Percentiles rank a stretch among this genome's conserved stretches.
phyloP scores from a whole-genome alignment of 306 rosid species.

The Argentina anserina region DNA sequence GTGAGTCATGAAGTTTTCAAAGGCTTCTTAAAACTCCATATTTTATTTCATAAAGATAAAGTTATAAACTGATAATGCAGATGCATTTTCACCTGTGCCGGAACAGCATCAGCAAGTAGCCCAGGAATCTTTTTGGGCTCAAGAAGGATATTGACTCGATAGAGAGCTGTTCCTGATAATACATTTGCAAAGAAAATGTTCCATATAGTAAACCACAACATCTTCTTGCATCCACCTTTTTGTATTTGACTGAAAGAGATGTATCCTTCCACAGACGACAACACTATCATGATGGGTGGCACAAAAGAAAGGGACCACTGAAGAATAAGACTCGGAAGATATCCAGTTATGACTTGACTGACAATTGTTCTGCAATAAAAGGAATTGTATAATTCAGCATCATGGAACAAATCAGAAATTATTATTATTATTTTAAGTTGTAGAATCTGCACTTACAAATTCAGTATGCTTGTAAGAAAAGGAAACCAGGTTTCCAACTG shows the following conservation, averaged over 20 bases:
- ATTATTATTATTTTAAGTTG: background rate
- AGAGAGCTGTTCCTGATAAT: constrained; percentile 75
- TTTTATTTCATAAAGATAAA: background rate
- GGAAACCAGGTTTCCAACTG: constrained; percentile 68
- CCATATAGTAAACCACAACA: constrained; percentile 78
- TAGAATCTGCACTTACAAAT: constrained; percentile 50
- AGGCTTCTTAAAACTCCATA: background rate
- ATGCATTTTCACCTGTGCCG: constrained; percentile 62
- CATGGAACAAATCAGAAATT: background rate
- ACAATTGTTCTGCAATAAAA: constrained; percentile 61
- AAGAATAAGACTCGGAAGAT: constrained; percentile 92
- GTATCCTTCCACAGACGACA: constrained; percentile 75
- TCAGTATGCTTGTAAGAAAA: constrained; percentile 52
- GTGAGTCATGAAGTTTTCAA: background rate
- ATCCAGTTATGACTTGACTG: constrained; percentile 77
- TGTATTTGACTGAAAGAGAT: constrained; percentile 63
- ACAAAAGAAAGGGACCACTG: constrained; percentile 49
- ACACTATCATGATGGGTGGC: constrained; percentile 72
- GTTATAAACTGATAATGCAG: background rate
- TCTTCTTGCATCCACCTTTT: constrained; percentile 66
- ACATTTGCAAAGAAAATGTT: constrained; percentile 86
- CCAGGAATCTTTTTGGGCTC: constrained; percentile 73
- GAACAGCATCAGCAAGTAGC: constrained; percentile 78
- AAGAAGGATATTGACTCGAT: constrained; percentile 53
- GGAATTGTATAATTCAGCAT: constrained; percentile 10